These are phyloP conservation scores for Aspergillus campestris DNA, from an alignment of 495 filamentous ascomycete species.

Conservation along the genomic window DNA sequence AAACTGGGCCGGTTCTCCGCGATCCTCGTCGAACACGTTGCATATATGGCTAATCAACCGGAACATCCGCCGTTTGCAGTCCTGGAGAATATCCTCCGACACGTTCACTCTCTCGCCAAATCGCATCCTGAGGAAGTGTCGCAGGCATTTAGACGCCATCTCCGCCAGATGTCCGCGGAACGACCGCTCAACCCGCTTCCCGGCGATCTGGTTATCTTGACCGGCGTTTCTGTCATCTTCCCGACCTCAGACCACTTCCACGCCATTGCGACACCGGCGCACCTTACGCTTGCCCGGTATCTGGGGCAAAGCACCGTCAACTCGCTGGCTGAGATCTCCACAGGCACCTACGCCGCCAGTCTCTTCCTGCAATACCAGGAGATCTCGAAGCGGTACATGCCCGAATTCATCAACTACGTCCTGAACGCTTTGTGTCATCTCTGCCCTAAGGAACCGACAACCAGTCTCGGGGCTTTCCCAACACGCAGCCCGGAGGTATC, in stretches of 20 bases:
- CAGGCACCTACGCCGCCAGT: constrained; percentile 69
- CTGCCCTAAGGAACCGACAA: constrained; percentile 40
- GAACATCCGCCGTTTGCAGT: constrained; percentile 47
- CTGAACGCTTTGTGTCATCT: constrained; percentile 68
- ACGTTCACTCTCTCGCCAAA: constrained; percentile 82
- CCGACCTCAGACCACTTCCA: constrained; percentile 97
- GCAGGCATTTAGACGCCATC: constrained; percentile 62
- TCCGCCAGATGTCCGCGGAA: constrained; percentile 54
- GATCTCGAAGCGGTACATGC: constrained; percentile 75
- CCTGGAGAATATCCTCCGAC: constrained; percentile 61
- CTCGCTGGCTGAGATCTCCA: constrained; percentile 53
- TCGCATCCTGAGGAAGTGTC: constrained; percentile 68
- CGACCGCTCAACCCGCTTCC: constrained; percentile 53
- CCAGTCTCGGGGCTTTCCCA: constrained; percentile 49
- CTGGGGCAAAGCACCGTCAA: constrained; percentile 68
- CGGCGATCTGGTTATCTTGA: constrained; percentile 73
- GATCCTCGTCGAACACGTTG: constrained; percentile 70
- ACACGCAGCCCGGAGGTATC: constrained; percentile 47
- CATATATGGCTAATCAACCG: constrained; percentile 50
- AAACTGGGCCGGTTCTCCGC: constrained; percentile 67
- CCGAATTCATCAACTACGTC: constrained; percentile 76
- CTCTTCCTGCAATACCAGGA: constrained; percentile 73
- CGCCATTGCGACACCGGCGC: constrained; percentile 80
- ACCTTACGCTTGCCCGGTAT: constrained; percentile 69
- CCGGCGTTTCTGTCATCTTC: constrained; percentile 75